phyloP scores from a whole-genome alignment of 495 filamentous ascomycete genomes.

The Penicillium desertorum region DNA sequence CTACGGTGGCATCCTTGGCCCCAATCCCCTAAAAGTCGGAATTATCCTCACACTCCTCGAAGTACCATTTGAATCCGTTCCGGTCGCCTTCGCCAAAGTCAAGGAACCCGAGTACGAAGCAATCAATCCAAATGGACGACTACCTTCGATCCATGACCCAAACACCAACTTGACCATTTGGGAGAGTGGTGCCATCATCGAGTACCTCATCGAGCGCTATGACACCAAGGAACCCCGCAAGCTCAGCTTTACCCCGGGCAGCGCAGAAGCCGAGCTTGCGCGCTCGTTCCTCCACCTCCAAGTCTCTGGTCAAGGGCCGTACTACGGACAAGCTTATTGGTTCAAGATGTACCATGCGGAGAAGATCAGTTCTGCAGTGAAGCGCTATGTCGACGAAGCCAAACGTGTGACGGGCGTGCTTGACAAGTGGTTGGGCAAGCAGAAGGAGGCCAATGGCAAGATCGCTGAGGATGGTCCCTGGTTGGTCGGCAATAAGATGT shows the following conservation, averaged over 20 bases:
- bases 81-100: constrained; percentile 44
- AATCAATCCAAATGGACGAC: constrained; percentile 67
- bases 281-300: constrained; percentile 48
- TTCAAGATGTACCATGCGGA: constrained; percentile 52
- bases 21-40: constrained; percentile 59
- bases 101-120: constrained; percentile 52
- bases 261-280: constrained; percentile 41
- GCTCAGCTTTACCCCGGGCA: constrained; percentile 47
- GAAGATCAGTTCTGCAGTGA: constrained; percentile 51
- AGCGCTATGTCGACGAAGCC: constrained; percentile 56
- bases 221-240: constrained; percentile 50
- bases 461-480: constrained; percentile 23
- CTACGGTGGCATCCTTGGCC: constrained; percentile 29
- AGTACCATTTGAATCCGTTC: constrained; percentile 48
- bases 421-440: constrained; percentile 43
- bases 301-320: constrained; percentile 56
- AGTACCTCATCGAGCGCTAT: constrained; percentile 63
- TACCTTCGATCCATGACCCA: constrained; percentile 55
- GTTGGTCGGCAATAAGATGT: constrained; percentile 54
- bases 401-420: constrained; percentile 56
- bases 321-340: constrained; percentile 54
- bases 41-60: constrained; percentile 60
- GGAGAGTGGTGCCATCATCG: constrained; percentile 66
- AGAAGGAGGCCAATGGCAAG: constrained; percentile 38
- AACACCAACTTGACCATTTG: constrained; percentile 61